Evolutionary conservation across 2,329 filamentous ascomycete genomes (phyloP).

Genomic region (Helotiales sp.): DNA sequence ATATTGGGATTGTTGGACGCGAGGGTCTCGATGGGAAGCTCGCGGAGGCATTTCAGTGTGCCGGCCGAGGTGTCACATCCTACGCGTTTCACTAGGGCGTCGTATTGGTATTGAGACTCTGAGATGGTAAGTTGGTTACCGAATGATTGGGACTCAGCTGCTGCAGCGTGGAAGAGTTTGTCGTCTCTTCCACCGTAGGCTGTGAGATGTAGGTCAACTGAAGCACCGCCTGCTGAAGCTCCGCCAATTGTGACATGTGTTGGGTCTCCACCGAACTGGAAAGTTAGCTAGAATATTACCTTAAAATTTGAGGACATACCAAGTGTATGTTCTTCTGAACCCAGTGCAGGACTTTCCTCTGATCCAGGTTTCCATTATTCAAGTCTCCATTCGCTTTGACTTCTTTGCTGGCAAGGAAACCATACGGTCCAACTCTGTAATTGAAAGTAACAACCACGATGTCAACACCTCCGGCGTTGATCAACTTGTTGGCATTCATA

Average conservation of each 20-base stretch:
- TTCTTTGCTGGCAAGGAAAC: slow-evolving; percentile 69
- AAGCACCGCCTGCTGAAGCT: slow-evolving; percentile 69
- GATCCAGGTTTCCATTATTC: slow-evolving; percentile 74
- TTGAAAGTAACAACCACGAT: slow-evolving; percentile 76
- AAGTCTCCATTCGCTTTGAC: slow-evolving; percentile 55
- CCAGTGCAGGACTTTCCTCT: slow-evolving; percentile 72
- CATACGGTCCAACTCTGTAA: slow-evolving; percentile 76
- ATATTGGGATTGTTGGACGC: slow-evolving; percentile 51
- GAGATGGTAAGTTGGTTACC: slow-evolving; percentile 52
- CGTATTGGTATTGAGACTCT: slow-evolving; percentile 58
- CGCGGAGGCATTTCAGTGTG: slow-evolving; percentile 53
- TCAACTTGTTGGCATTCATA: slow-evolving; percentile 65
- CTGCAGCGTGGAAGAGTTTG: slow-evolving; percentile 56
- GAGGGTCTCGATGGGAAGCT: slow-evolving; percentile 48
- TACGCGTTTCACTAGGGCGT: slow-evolving; percentile 52
- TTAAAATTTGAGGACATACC: slow-evolving; percentile 38
- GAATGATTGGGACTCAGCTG: slow-evolving; percentile 58
- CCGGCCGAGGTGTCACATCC: slow-evolving; percentile 47
- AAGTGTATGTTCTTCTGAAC: slow-evolving; percentile 65
- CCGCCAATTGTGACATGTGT: slow-evolving; percentile 71
- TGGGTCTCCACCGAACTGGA: slow-evolving; percentile 64
- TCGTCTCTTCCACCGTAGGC: slow-evolving; percentile 56
- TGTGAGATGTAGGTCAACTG: slow-evolving; percentile 67
- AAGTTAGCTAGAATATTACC: neutral
- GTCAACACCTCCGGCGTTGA: slow-evolving; percentile 59